A percentile compares a stretch with the other conserved stretches of the same genome.
Conservation (phyloP, 768 basidiomycete genomes). For the Terana coerulea region DNA sequence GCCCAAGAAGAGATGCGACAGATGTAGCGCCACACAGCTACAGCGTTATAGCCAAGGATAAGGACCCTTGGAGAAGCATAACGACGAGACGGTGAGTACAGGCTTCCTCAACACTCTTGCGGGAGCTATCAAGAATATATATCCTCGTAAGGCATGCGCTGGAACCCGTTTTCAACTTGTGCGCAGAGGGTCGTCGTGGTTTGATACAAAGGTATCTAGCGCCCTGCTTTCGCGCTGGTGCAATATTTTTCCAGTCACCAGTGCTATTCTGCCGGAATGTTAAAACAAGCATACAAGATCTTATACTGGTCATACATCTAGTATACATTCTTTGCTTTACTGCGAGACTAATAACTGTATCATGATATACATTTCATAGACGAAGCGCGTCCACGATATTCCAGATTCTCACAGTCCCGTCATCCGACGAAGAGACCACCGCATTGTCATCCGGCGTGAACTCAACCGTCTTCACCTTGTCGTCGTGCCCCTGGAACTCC, state of each 20-base stretch:
- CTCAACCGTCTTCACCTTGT: conserved; percentile 31
- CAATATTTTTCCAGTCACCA: neutral
- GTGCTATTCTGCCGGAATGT: neutral
- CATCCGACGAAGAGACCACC: conserved; percentile 40
- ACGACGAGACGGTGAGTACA: too few relatives aligned
- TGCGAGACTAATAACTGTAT: neutral
- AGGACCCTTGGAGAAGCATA: too few relatives aligned
- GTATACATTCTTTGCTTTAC: neutral
- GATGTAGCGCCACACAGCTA: too few relatives aligned
- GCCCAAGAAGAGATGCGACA: too few relatives aligned
- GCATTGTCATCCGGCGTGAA: conserved; percentile 41
- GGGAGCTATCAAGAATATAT: too few relatives aligned
- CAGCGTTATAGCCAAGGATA: too few relatives aligned
- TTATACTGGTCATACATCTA: neutral
- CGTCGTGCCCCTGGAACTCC: conserved; percentile 21
- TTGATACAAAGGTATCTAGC: too few relatives aligned
- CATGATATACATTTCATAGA: neutral
- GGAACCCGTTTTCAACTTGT: too few relatives aligned
- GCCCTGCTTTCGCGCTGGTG: neutral
- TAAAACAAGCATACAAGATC: neutral
- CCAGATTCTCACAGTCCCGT: conserved; percentile 24
- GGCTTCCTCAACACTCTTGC: too few relatives aligned
- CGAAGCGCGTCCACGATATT: conserved; percentile 9
- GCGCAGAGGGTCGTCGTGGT: too few relatives aligned
- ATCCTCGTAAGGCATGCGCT: too few relatives aligned